A percentile compares a stretch with the other conserved stretches of the same genome.
phyloP scores from a whole-genome alignment of 164 flowering plant genomes.

The Umbilicus rupestris region DNA sequence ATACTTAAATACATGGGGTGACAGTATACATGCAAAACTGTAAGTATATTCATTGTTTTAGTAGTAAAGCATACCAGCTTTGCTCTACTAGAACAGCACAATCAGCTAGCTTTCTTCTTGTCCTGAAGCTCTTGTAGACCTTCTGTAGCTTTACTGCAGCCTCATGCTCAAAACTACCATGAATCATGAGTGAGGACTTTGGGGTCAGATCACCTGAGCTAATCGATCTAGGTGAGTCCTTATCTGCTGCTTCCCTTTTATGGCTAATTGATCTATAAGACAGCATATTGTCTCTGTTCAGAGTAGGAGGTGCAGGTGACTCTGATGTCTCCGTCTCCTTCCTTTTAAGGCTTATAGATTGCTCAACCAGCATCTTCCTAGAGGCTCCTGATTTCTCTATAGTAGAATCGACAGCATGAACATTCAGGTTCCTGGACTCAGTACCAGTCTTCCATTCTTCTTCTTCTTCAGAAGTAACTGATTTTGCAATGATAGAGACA shows the following conservation, averaged over 20 bases:
- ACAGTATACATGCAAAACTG: not conserved
- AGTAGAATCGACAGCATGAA: constrained; percentile 33
- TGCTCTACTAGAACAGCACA: constrained; percentile 91
- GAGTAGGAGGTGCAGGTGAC: not conserved
- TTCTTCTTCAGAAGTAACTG: constrained; percentile 36
- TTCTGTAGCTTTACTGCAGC: constrained; percentile 92
- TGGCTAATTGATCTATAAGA: constrained; percentile 24
- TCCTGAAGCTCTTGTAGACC: constrained; percentile 87
- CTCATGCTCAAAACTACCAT: constrained; percentile 39
- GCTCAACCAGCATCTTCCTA: constrained; percentile 24
- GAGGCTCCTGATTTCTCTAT: constrained; percentile 41
- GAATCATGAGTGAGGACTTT: constrained; percentile 17
- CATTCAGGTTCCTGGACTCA: constrained; percentile 49
- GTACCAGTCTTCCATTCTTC: constrained; percentile 29
- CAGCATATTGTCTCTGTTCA: constrained; percentile 28
- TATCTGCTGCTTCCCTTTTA: not conserved
- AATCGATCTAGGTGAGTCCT: constrained; percentile 7
- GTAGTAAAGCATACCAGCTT: constrained; percentile 43
- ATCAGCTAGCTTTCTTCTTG: constrained; percentile 85
- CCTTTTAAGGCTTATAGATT: constrained; percentile 41
- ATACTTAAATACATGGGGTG: not conserved
- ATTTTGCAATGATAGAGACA: constrained; percentile 45
- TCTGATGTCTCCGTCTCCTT: constrained; percentile 31
- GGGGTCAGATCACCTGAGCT: constrained; percentile 11
- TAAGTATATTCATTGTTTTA: not conserved